A percentile compares a stretch with the other conserved stretches of the same genome.
Evolutionary conservation across 306 rosid genomes (phyloP).

Genomic region (Lotus japonicus): DNA sequence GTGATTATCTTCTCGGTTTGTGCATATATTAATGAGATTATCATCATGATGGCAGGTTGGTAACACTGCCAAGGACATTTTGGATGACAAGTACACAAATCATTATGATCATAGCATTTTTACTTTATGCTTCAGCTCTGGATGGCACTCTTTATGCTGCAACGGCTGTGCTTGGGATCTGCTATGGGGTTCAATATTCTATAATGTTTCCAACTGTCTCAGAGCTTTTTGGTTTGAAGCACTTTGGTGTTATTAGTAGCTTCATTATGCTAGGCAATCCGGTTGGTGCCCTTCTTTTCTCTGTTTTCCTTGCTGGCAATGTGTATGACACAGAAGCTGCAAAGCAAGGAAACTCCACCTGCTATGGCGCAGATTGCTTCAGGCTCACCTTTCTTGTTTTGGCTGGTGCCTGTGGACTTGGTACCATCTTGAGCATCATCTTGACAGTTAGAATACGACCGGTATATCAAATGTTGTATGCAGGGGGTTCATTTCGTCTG

Average conservation of each 20-base stretch:
- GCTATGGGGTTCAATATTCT: slow-evolving; percentile 51
- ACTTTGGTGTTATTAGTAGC: slow-evolving; percentile 58
- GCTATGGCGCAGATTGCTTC: slow-evolving; percentile 68
- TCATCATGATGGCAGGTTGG: slow-evolving; percentile 40
- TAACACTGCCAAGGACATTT: slow-evolving; percentile 52
- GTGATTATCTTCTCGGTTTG: not conserved
- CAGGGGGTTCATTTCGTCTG: slow-evolving; percentile 54
- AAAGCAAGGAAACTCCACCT: slow-evolving; percentile 63
- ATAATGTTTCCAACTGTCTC: slow-evolving; percentile 31
- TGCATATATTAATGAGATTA: not conserved
- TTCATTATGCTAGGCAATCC: slow-evolving; percentile 66
- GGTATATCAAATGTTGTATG: slow-evolving; percentile 67
- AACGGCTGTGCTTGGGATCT: slow-evolving; percentile 63
- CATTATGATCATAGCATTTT: slow-evolving; percentile 47
- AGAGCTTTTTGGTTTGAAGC: slow-evolving; percentile 63
- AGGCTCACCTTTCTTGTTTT: slow-evolving; percentile 66
- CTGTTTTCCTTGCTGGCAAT: slow-evolving; percentile 55
- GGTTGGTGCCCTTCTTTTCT: slow-evolving; percentile 64
- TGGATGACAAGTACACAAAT: slow-evolving; percentile 70
- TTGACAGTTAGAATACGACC: slow-evolving; percentile 64
- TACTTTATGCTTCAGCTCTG: slow-evolving; percentile 52
- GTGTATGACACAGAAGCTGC: slow-evolving; percentile 73
- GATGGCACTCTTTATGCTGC: slow-evolving; percentile 55
- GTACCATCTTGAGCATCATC: slow-evolving; percentile 55
- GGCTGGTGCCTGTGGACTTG: slow-evolving; percentile 58